Percentiles rank a stretch among this genome's conserved stretches.
Evolutionary conservation across 495 filamentous ascomycete species (phyloP).

Genomic region (Haplographium delicatum): DNA sequence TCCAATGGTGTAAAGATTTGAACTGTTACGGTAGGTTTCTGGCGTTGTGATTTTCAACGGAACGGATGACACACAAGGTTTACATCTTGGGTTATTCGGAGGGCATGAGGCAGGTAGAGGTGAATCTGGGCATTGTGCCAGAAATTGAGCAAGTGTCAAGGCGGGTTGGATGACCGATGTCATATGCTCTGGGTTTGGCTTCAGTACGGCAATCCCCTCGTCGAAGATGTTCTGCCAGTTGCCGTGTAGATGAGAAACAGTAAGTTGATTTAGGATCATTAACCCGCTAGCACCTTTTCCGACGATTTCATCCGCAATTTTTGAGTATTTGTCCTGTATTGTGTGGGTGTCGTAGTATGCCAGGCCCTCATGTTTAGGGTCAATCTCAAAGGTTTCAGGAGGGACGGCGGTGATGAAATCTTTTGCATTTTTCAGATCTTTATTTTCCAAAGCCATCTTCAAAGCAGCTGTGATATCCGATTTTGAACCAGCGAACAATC

Average conservation of each 20-base stretch:
- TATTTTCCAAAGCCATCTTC: slow-evolving; percentile 52
- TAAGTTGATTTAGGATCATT: slow-evolving; percentile 60
- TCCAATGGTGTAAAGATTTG: slow-evolving; percentile 70
- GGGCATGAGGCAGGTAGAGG: slow-evolving; percentile 78
- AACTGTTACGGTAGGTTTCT: slow-evolving; percentile 52
- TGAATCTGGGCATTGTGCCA: slow-evolving; percentile 65
- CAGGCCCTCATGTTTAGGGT: slow-evolving; percentile 57
- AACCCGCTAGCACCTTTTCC: slow-evolving; percentile 53
- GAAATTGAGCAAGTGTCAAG: slow-evolving; percentile 60
- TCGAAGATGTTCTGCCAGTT: slow-evolving; percentile 77
- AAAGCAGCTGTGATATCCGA: slow-evolving; percentile 59
- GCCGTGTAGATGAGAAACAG: slow-evolving; percentile 80
- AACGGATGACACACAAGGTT: slow-evolving; percentile 58
- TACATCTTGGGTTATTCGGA: slow-evolving; percentile 69
- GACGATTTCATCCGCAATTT: slow-evolving; percentile 56
- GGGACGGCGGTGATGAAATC: slow-evolving; percentile 54
- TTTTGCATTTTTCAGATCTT: slow-evolving; percentile 48
- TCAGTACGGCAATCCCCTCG: slow-evolving; percentile 69
- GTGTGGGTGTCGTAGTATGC: slow-evolving; percentile 70
- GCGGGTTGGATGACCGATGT: slow-evolving; percentile 66
- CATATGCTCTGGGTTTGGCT: slow-evolving; percentile 68
- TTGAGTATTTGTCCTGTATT: slow-evolving; percentile 57
- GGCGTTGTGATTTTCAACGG: slow-evolving; percentile 55
- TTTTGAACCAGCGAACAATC: slow-evolving; percentile 70
- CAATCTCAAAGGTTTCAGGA: slow-evolving; percentile 55